Evolutionary conservation across 1,284 basidiomycete species (phyloP).

Genomic region (Trichosporon sp.): DNA sequence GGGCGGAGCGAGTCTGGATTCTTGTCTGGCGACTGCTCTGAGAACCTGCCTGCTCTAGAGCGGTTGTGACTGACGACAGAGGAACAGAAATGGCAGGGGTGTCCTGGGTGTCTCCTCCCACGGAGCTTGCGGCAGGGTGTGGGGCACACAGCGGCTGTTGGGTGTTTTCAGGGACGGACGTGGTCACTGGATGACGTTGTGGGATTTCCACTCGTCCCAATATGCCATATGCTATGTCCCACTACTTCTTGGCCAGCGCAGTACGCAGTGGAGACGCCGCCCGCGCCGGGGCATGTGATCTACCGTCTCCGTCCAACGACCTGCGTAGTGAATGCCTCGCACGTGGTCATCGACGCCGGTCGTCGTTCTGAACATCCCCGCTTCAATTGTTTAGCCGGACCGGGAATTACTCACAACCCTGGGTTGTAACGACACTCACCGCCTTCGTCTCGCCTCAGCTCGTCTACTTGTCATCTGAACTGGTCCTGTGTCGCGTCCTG

Average conservation of each 20-base stretch:
- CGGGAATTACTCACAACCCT: not conserved
- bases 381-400: not conserved
- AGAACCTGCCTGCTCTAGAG: too few relatives aligned
- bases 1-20: not conserved
- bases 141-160: not conserved
- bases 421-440: not conserved
- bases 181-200: not conserved
- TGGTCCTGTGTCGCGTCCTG: not conserved
- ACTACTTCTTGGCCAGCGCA: too few relatives aligned
- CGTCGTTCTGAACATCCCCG: not conserved
- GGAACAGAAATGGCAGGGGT: too few relatives aligned
- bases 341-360: not conserved
- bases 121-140: not conserved
- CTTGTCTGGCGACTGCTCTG: too few relatives aligned
- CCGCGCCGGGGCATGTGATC: not conserved
- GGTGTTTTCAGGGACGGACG: not conserved
- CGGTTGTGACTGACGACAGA: not conserved
- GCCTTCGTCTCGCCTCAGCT: not conserved
- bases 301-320: not conserved
- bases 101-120: not conserved
- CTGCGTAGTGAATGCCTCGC: not conserved
- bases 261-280: not conserved
- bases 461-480: not conserved
- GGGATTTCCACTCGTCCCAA: not conserved
- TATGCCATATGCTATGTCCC: too few relatives aligned